These are phyloP conservation scores for Aspergillus costaricaensis DNA, from an alignment of 2,329 filamentous ascomycete genomes.

Conservation along the genomic window DNA sequence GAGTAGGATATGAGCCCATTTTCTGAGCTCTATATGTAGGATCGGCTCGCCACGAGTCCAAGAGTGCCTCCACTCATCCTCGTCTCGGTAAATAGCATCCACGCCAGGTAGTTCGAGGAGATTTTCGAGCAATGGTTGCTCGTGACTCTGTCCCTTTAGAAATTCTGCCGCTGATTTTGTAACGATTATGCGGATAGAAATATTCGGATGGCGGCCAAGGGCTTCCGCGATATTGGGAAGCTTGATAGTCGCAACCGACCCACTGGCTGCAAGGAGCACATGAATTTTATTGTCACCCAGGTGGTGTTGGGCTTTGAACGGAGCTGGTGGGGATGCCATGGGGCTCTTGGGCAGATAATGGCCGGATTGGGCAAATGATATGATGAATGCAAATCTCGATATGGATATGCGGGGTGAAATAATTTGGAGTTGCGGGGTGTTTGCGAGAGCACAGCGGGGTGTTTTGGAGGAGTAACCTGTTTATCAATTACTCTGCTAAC, in stretches of 20 bases:
- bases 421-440: too few relatives aligned
- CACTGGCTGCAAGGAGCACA: conserved; percentile 63
- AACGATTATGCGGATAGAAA: conserved; percentile 84
- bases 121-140: conserved; percentile 70
- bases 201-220: conserved; percentile 45
- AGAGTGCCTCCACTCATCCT: conserved; percentile 77
- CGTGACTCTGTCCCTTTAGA: conserved; percentile 70
- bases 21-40: conserved; percentile 83
- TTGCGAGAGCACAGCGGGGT: too few relatives aligned
- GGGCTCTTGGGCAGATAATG: background rate
- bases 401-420: too few relatives aligned
- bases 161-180: conserved; percentile 74
- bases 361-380: background rate
- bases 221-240: conserved; percentile 63
- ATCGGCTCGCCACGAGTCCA: conserved; percentile 81
- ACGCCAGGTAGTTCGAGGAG: conserved; percentile 68
- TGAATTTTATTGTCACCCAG: conserved; percentile 30
- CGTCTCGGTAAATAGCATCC: conserved; percentile 77
- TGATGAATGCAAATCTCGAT: background rate
- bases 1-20: conserved; percentile 78
- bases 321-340: conserved; percentile 6
- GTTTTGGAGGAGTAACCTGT: too few relatives aligned
- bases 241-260: conserved; percentile 88
- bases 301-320: conserved; percentile 22
- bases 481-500: too few relatives aligned